Evolutionary conservation across 371 early-diverging fungal genomes (phyloP), one percentile per base, ranked within the genome.

Genomic region (Mucor velutinosus): DNA sequence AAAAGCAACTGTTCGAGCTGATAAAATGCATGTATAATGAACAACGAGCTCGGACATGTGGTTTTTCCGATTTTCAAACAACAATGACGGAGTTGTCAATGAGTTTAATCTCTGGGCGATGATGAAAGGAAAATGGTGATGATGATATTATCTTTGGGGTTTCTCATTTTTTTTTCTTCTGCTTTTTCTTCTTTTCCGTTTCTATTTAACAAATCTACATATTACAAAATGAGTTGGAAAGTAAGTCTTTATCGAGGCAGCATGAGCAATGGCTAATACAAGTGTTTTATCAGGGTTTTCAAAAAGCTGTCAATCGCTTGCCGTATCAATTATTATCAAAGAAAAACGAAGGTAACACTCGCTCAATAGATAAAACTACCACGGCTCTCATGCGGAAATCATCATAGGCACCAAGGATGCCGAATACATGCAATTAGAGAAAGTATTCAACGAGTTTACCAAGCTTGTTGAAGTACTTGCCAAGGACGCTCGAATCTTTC

Each of bases 401-500:
- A 51, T 1, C 1, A 11, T 67, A 88, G 92, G 76, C 56, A 93
- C 93, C 2, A 78, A 74, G 49, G 95, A 95, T 77, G 72, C 77
- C 30, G 92, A 92, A 60, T 94, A 85, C 74, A 68, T 74, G 25
- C 84, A 79, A n/a, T 71, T 92, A 58, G 87, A 89, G 65, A 81
- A 79, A 35, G 73, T 81, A 33, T 90, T 94, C 67, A 86, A 84
- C 61, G 75, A 83, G 6, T 74, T 90, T 60, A 82, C 87, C 11
- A 80, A 81, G 56, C 63, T 76, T n/a, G 86, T 90, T 11, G 76
- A 80, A 32, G 79, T 76, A 59, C 80, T 95, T 1, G 69, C 86
- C 23, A 83, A 81, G 21, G 93, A 93, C 60, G 89, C 93, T 14
- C 76, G 81, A 60, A 86, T 88, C 62, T 94, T 90, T 77, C 90